Evolutionary conservation across 1,139 yeast species (phyloP), one percentile per base, ranked within the genome.

Genomic region (Yamadazyma triangularis): DNA sequence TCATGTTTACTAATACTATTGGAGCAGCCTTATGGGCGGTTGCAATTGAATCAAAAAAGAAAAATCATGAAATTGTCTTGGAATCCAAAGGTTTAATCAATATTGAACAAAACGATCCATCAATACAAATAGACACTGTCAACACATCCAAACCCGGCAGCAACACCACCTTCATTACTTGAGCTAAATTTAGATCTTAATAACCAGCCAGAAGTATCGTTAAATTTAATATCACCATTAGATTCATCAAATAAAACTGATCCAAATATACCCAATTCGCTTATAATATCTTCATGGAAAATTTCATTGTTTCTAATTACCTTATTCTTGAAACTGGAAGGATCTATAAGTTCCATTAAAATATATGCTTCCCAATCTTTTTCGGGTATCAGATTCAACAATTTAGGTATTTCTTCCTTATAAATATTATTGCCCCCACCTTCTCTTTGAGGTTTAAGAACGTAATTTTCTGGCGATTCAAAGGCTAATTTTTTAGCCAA

Each of bases 71-170:
- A 9, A 7, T 18, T 7, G 9, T 18, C 9, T 18, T 9, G 9
- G 20, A 7, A 18, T 22, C 9, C 11, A 12, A n/a, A 9, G 15
- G 11, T 27, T 13, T n/a, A 13, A 22, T 23, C 26, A 11, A n/a
- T n/a, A n/a, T n/a, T n/a, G n/a, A n/a, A n/a, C n/a, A 13, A 27
- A 26, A 25, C 18, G n/a, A 10, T 13, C 16, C 5, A 8, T 37
- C 16, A 45, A 27, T 33, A 42, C 32, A 75, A 57, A 42, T 72
- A 71, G 15, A 74, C 53, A 47, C 89, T 84, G 57, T 91, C 98
- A 31, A 91, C 87, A 57, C 96, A 88, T 8, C 97, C 98, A 59
- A 85, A 91, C 0, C 98, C 98, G 10, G 98, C 97, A 19, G 97
- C 97, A 21, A 91, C 96, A 23, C 98, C 98, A 29, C 98, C 98